A percentile compares a stretch with the other conserved stretches of the same genome.
phyloP scores from a whole-genome alignment of 2,329 filamentous ascomycete genomes.

The Ophiostoma ips region DNA sequence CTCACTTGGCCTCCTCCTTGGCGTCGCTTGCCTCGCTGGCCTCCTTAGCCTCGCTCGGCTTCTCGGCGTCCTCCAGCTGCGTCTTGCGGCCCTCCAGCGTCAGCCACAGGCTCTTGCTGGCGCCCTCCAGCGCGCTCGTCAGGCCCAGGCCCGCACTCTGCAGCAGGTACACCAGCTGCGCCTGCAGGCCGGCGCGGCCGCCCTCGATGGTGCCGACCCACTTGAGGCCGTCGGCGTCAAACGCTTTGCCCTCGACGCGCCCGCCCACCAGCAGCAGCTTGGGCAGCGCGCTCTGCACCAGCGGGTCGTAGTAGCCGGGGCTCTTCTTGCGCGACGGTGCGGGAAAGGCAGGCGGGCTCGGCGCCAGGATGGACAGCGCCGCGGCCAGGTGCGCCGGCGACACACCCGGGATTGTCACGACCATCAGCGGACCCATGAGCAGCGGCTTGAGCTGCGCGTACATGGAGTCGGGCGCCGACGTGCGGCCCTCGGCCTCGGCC shows the following conservation, averaged over 20 bases:
- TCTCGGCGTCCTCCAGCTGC: slow-evolving; percentile 54
- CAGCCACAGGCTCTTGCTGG: slow-evolving; percentile 70
- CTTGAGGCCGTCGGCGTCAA: slow-evolving; percentile 56
- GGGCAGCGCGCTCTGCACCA: slow-evolving; percentile 66
- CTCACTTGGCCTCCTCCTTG: not conserved
- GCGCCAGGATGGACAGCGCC: slow-evolving; percentile 64
- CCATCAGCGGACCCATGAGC: slow-evolving; percentile 66
- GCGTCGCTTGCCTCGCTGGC: slow-evolving; percentile 10
- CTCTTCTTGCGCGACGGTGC: slow-evolving; percentile 62
- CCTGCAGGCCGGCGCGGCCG: slow-evolving; percentile 65
- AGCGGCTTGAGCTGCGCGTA: slow-evolving; percentile 57
- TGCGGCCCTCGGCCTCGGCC: slow-evolving; percentile 17
- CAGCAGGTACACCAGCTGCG: slow-evolving; percentile 68
- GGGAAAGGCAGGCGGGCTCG: slow-evolving; percentile 58
- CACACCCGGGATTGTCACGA: slow-evolving; percentile 68
- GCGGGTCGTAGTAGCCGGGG: slow-evolving; percentile 67
- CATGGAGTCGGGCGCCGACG: slow-evolving; percentile 23
- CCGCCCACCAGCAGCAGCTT: slow-evolving; percentile 83
- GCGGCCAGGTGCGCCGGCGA: slow-evolving; percentile 74
- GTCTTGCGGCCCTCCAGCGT: slow-evolving; percentile 71
- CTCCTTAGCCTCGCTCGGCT: not conserved
- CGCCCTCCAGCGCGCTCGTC: slow-evolving; percentile 64
- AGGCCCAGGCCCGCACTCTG: slow-evolving; percentile 67
- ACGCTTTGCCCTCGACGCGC: slow-evolving; percentile 70
- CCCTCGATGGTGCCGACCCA: slow-evolving; percentile 64